Evolutionary conservation across 352 stramenopile genomes (phyloP), one percentile per base, ranked within the genome.

Genomic region (Globisporangium abappressorium): DNA sequence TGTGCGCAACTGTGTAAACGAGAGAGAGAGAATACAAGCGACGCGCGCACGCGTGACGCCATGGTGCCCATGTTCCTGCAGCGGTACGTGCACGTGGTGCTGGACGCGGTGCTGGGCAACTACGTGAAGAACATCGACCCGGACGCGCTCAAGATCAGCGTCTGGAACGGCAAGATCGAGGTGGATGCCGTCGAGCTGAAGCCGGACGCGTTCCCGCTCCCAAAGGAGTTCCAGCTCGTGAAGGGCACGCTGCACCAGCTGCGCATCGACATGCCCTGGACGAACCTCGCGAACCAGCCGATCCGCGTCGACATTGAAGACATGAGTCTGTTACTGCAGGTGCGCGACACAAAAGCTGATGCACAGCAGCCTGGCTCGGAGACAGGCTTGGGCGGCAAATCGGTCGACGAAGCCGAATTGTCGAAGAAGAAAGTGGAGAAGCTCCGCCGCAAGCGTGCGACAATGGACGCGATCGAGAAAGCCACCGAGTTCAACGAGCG

Each of bases 91-190:
- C 85, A 92, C 73, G 79, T 91, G 57, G 81, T 93, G 69, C 78
- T 95, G 72, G 85, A 95, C 62, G 85, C 85, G 14, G 80, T 95
- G 62, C 81, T 95, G 57, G 87, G 87, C 46, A 87, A 74, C 66
- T 95, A 95, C 68, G 84, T 95, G 18, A 93, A 93, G 77, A 91
- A 95, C 77, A 91, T 93, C 66, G 87, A 95, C 70, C 84, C 87
- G n/a, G 82, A 90, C 61, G 78, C 85, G 57, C 75, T 95, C 47
- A 84, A 91, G 75, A 92, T 95, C 76, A 91, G 82, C 71, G 81
- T 95, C 12, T 95, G 87, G 87, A 93, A 89, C 64, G 87, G 87
- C 54, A 85, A 92, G 78, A 89, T 95, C 68, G 83, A 93, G 76
- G 77, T 95, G 51, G 85, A 93, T 53, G 76, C 85, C 11, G 81